Conservation (phyloP, 2,329 filamentous ascomycete genomes). For the Aspergillus aculeatinus region DNA sequence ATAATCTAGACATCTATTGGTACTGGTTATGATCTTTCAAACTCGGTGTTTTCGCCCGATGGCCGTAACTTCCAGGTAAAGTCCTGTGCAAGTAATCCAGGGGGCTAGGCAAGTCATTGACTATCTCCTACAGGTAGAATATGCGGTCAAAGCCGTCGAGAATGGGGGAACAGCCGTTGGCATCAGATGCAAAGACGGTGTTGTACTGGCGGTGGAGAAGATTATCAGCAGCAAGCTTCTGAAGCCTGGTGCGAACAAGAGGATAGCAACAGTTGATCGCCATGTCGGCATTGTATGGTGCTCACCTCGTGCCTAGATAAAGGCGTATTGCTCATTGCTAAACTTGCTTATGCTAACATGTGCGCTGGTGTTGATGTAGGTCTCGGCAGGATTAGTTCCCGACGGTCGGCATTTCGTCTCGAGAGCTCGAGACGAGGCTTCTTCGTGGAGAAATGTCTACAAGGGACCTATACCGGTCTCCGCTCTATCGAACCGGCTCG, state of each 20-base stretch:
- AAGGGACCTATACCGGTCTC: slow-evolving; percentile 89
- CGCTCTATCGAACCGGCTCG: slow-evolving; percentile 88
- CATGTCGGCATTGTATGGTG: slow-evolving; percentile 84
- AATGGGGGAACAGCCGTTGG: slow-evolving; percentile 95
- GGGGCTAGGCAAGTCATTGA: slow-evolving; percentile 14
- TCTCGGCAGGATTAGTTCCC: slow-evolving; percentile 89
- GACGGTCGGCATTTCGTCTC: slow-evolving; percentile 94
- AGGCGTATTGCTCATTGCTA: background rate
- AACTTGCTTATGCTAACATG: slow-evolving; percentile 9
- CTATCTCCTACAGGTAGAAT: slow-evolving; percentile 65
- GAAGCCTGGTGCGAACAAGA: slow-evolving; percentile 93
- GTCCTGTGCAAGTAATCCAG: background rate
- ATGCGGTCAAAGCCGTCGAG: slow-evolving; percentile 97
- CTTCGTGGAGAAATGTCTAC: slow-evolving; percentile 87
- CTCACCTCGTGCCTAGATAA: background rate
- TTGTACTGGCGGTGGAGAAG: slow-evolving; percentile 96
- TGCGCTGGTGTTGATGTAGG: slow-evolving; percentile 51
- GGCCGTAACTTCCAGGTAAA: slow-evolving; percentile 94
- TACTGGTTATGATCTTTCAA: slow-evolving; percentile 98
- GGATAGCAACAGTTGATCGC: slow-evolving; percentile 90
- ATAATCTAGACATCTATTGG: slow-evolving; percentile 87
- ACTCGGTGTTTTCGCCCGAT: slow-evolving; percentile 99
- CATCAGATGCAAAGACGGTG: slow-evolving; percentile 94
- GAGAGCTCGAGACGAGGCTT: slow-evolving; percentile 89
- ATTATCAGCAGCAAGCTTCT: slow-evolving; percentile 92